A percentile compares a stretch with the other conserved stretches of the same genome.
phyloP scores from a whole-genome alignment of 371 early-diverging fungal genomes.

The Circinella minor region DNA sequence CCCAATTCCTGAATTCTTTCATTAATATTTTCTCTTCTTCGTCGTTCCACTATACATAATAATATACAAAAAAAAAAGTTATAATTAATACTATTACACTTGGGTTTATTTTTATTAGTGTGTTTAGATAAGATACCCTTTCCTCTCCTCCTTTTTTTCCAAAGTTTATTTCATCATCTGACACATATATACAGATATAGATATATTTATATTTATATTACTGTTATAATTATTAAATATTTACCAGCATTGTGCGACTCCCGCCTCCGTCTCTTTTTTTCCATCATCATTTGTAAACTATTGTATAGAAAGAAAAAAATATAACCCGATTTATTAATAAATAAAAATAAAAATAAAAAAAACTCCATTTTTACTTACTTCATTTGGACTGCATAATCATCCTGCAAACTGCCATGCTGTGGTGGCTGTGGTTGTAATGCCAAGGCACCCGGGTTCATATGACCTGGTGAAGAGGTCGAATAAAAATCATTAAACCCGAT shows the following conservation, averaged over 20 bases:
- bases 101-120: background rate
- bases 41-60: constrained; percentile 76
- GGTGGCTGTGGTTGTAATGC: constrained; percentile 13
- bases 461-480: constrained; percentile 11
- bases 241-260: constrained; percentile 95
- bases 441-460: constrained; percentile 15
- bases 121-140: background rate
- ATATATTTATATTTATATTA: constrained; percentile 3
- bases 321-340: background rate
- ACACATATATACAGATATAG: background rate
- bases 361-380: constrained; percentile 30
- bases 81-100: background rate
- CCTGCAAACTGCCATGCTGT: constrained; percentile 34
- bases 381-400: constrained; percentile 48
- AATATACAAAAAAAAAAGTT: background rate
- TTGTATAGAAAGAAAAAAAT: background rate
- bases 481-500: constrained; percentile 37
- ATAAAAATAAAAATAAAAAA: background rate
- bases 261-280: constrained; percentile 89
- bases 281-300: constrained; percentile 55
- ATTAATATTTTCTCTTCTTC: constrained; percentile 97
- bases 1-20: constrained; percentile 95
- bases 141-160: background rate
- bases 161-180: background rate
- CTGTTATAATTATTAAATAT: background rate